phyloP scores from a whole-genome alignment of 208 protist genomes.

The Leishmania major region DNA sequence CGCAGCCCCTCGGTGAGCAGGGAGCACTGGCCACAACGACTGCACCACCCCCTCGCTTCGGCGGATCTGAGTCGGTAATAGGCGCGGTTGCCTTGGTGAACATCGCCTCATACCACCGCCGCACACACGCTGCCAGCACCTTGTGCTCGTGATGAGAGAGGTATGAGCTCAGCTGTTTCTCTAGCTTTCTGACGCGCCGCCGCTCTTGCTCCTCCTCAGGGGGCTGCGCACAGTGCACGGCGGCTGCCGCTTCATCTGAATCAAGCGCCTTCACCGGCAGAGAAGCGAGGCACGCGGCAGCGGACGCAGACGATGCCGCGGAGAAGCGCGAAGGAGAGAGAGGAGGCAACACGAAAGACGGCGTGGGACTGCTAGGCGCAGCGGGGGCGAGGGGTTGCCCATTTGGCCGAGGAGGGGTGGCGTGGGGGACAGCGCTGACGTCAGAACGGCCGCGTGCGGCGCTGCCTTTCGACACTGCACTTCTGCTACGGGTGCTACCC shows the following conservation, averaged over 20 bases:
- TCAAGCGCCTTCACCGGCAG: neutral
- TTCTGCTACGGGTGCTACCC: neutral
- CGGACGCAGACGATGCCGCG: neutral
- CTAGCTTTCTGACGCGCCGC: conserved; percentile 22
- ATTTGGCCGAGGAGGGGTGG: neutral
- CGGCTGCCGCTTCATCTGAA: neutral
- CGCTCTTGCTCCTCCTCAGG: conserved; percentile 19
- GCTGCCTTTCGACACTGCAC: neutral
- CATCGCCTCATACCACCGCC: conserved; percentile 65
- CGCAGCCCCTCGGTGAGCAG: neutral
- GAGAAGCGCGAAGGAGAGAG: conserved; percentile 7
- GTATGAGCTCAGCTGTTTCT: conserved; percentile 28
- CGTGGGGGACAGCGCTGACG: neutral
- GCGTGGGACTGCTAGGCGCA: neutral
- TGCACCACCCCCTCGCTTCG: neutral
- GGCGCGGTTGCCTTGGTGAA: conserved; percentile 39
- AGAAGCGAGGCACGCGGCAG: neutral
- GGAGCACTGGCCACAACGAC: neutral
- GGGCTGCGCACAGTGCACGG: conserved; percentile 16
- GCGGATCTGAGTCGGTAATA: neutral
- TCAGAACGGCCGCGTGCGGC: neutral
- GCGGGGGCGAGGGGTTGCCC: neutral
- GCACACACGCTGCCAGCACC: conserved; percentile 40
- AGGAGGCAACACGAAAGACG: neutral
- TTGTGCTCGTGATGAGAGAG: conserved; percentile 34